These are phyloP conservation scores for Gossypium stocksii DNA, from an alignment of 345 rosid species.

Conservation along the genomic window DNA sequence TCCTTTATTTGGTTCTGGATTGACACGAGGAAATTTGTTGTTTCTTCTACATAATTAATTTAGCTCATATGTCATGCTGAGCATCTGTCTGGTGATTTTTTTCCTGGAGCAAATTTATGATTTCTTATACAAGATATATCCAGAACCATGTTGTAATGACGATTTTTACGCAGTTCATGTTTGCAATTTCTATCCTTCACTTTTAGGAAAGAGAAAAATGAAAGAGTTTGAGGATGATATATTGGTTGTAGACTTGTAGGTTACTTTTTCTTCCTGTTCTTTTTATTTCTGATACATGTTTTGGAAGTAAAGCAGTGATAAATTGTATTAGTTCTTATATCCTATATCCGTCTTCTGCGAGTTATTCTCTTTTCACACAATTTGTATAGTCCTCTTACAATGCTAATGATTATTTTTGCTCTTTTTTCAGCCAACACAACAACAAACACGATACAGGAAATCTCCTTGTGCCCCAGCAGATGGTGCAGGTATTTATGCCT, in stretches of 20 bases:
- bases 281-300: neutral
- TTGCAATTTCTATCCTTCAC: neutral
- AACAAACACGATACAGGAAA: constrained; percentile 91
- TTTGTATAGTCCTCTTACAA: neutral
- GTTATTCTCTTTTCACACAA: neutral
- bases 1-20: neutral
- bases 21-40: neutral
- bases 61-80: neutral
- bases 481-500: constrained; percentile 64
- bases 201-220: neutral
- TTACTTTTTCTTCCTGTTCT: neutral
- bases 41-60: neutral
- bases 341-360: neutral
- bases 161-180: neutral
- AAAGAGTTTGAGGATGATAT: neutral
- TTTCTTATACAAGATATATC: neutral
- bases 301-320: neutral
- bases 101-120: neutral
- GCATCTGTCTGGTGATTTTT: neutral
- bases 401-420: constrained; percentile 2
- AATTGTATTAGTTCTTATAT: neutral
- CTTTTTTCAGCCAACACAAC: constrained; percentile 80
- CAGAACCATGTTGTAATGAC: neutral
- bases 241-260: neutral
- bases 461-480: constrained; percentile 86